Evolutionary conservation across 2,329 filamentous ascomycete species (phyloP), one percentile per base, ranked within the genome.

Genomic region (Ploettnerulaceae sp.): DNA sequence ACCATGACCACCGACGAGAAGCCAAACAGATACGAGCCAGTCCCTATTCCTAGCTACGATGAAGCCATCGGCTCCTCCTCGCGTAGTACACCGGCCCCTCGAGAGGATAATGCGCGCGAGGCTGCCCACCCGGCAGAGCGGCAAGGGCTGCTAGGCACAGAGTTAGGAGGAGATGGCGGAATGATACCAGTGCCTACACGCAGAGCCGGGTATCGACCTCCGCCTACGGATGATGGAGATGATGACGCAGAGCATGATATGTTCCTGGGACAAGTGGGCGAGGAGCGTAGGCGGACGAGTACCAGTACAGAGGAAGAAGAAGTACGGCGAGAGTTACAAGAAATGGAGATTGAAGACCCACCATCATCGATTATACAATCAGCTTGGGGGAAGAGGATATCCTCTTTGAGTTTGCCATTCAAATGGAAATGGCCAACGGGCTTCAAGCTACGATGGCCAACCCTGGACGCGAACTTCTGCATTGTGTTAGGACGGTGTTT

Each of bases 341-440:
- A 96, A 75, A 82, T 95, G 76, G 89, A 94, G 57, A 79, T 94
- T 32, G 78, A 89, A 59, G 89, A 94, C 57, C 79, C 81, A 21
- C 57, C 74, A 67, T 64, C 57, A 36, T 64, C 76, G 26, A n/a
- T n/a, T n/a, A n/a, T 45, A 35, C 57, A 60, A 40, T 59, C 57
- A 4, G 34, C 55, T 5, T 66, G 63, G 62, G 61, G 59, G 36
- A 67, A 68, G 51, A 59, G 65, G 7, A 63, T 68, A 48, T 62
- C 58, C 2, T 63, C 55, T 24, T 54, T 67, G 33, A 59, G 59
- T 33, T 35, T 66, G 8, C 64, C 62, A 31, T 64, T 63, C 42
- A 60, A 54, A 18, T 59, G 61, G 47, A 59, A 56, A 31, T 59
- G 53, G 53, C 53, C 53, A 45, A 33, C 51, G n/a, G 50, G 47